phyloP scores from a whole-genome alignment of 2,329 filamentous ascomycete species.

The Neonectria neomacrospora region DNA sequence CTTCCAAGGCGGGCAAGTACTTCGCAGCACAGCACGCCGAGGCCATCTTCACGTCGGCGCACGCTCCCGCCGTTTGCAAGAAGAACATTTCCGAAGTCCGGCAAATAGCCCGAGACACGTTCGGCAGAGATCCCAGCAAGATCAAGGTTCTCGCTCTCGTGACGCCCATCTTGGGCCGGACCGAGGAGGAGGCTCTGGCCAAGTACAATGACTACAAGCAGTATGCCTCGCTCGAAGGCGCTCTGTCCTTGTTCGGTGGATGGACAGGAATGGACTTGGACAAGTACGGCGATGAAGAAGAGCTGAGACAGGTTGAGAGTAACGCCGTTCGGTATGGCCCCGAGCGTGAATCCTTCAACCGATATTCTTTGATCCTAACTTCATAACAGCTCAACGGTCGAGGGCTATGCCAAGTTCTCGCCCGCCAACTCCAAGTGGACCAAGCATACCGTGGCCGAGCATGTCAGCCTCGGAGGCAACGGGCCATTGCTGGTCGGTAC shows the following conservation, averaged over 20 bases:
- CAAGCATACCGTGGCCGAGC: conserved; percentile 74
- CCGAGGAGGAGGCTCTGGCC: conserved; percentile 71
- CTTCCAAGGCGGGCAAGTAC: conserved; percentile 70
- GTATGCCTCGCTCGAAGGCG: conserved; percentile 71
- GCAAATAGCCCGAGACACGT: conserved; percentile 60
- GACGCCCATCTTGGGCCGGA: conserved; percentile 72
- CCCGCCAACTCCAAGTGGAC: conserved; percentile 76
- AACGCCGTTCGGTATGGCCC: conserved; percentile 64
- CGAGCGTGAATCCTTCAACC: not conserved
- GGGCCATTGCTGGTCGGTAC: conserved; percentile 74
- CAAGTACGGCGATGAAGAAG: conserved; percentile 72
- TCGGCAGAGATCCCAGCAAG: conserved; percentile 66
- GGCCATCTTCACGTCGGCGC: conserved; percentile 75
- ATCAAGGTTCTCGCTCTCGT: conserved; percentile 77
- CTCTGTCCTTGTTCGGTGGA: conserved; percentile 76
- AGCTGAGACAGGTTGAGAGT: conserved; percentile 69
- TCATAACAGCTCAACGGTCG: conserved; percentile 59
- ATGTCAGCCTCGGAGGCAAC: conserved; percentile 75
- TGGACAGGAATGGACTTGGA: conserved; percentile 72
- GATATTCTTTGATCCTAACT: conserved; percentile 5
- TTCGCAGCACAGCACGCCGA: conserved; percentile 79
- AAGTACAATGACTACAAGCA: conserved; percentile 71
- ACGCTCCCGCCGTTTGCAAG: conserved; percentile 69
- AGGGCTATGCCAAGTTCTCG: conserved; percentile 65
- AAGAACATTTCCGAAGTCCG: conserved; percentile 73